Percentiles rank a stretch among this genome's conserved stretches.
These are phyloP conservation scores for Salix udensis DNA, from an alignment of 345 rosid species.

Conservation along the genomic window DNA sequence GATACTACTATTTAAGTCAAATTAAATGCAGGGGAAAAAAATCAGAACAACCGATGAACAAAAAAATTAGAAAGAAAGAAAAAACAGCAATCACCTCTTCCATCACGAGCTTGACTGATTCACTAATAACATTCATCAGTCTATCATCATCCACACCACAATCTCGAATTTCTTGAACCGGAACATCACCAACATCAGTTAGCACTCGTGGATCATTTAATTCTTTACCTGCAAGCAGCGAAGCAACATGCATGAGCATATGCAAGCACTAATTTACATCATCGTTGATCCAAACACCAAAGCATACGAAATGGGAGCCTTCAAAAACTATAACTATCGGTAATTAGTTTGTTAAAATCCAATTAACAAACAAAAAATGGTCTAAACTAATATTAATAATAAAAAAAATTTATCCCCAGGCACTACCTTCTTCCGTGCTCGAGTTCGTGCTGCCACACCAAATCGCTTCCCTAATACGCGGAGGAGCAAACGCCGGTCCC, in stretches of 20 bases:
- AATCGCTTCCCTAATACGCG: slow-evolving; percentile 93
- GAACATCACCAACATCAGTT: slow-evolving; percentile 95
- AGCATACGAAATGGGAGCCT: not conserved
- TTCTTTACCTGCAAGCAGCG: slow-evolving; percentile 61
- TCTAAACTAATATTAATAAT: not conserved
- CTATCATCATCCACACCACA: slow-evolving; percentile 93
- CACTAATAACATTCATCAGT: slow-evolving; percentile 79
- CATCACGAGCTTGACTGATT: slow-evolving; percentile 88
- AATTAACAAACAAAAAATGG: not conserved
- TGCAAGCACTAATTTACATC: not conserved
- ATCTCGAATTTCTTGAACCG: slow-evolving; percentile 97
- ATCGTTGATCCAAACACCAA: not conserved
- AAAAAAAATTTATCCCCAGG: not conserved
- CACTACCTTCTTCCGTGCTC: slow-evolving; percentile 81
- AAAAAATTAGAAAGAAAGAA: not conserved
- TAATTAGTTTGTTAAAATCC: too few relatives aligned
- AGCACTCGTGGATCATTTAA: slow-evolving; percentile 84
- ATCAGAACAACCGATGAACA: not conserved
- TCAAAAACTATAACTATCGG: not conserved
- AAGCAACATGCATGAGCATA: not conserved
- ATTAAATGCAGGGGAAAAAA: not conserved
- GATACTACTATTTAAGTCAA: not conserved
- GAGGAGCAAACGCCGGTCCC: slow-evolving; percentile 98
- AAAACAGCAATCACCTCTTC: slow-evolving; percentile 52
- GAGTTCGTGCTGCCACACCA: slow-evolving; percentile 99